Evolutionary conservation across 2,329 filamentous ascomycete genomes (phyloP), one percentile per base, ranked within the genome.

Genomic region (Microcyclosporella mali): DNA sequence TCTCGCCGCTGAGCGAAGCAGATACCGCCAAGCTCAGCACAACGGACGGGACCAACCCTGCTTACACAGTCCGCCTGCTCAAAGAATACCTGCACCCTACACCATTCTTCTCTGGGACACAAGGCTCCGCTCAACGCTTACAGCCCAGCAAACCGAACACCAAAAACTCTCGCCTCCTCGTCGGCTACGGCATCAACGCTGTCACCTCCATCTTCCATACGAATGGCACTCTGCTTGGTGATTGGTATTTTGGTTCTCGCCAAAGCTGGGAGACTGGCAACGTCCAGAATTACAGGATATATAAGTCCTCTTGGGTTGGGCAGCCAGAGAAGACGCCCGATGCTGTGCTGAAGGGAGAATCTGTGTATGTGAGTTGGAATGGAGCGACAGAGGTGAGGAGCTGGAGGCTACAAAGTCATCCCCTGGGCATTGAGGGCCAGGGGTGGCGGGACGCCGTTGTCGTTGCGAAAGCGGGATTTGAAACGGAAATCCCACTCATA

Each of bases 131-230:
- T 27, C 56, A 57, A 19, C 17, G 55, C 15, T 28, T 59, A 9
- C 41, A 47, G 2, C 40, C 45, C 10, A 17, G 30, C 2, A 4
- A 25, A 25, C 21, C 21, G 21, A 25, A 25, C 4, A 6, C 21
- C 21, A 31, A 43, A 6, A 18, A 33, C 3, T 37, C 52, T 21
- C 46, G 33, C 17, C 40, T 58, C 4, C 40, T 59, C 9, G 42
- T 58, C 12, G 57, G 58, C 3, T 59, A 58, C 41, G 57, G 56
- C 21, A 51, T 58, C 37, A 58, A 57, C 31, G 49, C 57, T 9
- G 52, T 58, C 11, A 48, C 45, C n/a, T 51, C 56, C 29, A 51
- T 51, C n/a, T 59, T 49, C 47, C 36, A 33, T 33, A 34, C 46
- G 15, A 50, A 56, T 30, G 56, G 57, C 21, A 47, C 49, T 12